Conservation (phyloP, 2,329 filamentous ascomycete genomes). For the Leptosphaerulina australis region DNA sequence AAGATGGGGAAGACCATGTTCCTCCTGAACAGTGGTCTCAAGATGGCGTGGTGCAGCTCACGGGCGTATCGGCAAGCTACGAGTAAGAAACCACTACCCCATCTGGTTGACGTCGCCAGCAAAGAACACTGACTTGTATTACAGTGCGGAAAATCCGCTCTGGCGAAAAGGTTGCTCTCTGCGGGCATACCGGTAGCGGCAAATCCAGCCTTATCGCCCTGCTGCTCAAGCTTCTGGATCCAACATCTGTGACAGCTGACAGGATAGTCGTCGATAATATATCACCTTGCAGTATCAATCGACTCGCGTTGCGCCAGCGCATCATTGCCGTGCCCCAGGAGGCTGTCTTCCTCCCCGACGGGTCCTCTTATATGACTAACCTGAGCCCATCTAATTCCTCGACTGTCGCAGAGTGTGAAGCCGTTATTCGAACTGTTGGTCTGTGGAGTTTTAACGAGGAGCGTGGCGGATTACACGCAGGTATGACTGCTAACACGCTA, state of each 20-base stretch:
- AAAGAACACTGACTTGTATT: no score
- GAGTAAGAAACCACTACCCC: background rate
- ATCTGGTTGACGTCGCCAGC: no score
- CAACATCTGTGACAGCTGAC: background rate
- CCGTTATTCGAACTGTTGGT: constrained; percentile 43
- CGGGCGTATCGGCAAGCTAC: background rate
- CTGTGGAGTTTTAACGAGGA: constrained; percentile 44
- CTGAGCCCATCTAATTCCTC: constrained; percentile 3
- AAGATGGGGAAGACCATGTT: constrained; percentile 12
- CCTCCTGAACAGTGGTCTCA: constrained; percentile 21
- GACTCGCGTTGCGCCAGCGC: constrained; percentile 1
- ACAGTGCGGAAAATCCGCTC: background rate
- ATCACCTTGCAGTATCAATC: background rate
- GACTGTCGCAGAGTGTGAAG: constrained; percentile 31
- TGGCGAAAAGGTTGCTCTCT: constrained; percentile 32
- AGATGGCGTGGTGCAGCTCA: background rate
- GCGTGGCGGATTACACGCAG: constrained; percentile 3
- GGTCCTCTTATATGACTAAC: constrained; percentile 2
- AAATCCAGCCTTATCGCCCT: background rate
- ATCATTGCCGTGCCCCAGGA: constrained; percentile 25
- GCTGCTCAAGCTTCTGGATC: background rate
- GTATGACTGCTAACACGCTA: background rate
- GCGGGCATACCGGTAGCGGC: constrained; percentile 23
- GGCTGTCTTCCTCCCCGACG: constrained; percentile 13
- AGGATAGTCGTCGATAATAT: constrained; percentile 5